Base-by-base conservation (phyloP, 371 early-diverging fungal genomes). In the Phascolomyces articulosus region DNA sequence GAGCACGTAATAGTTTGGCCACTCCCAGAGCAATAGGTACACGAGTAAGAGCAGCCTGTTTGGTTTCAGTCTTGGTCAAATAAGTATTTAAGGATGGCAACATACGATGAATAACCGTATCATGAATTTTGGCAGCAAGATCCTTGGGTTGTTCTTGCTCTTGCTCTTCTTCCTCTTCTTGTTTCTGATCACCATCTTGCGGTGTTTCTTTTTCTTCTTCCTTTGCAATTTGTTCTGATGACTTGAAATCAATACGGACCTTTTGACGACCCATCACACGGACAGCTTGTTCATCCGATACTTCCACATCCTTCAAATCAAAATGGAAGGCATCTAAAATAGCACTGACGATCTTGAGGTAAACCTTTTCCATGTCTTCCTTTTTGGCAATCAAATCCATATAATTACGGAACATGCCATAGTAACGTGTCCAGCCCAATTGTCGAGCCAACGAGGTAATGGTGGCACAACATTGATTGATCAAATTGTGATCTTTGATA, bases 241-340 rank as follows among this genome's bases (percentile, higher is more conserved):
- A 74, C 38, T 67, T 74, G 31, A 83, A 84, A 8, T 84, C 75
- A 55, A 83, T 85, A 15, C 65, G 73, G 10, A 75, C 64, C 66
- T 64, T 84, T 63, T 84, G 74, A 26, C 73, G 66, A 2, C 72
- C 75, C 76, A 79, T 80, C 31, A 75, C 78, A 56, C 60, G 64
- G 38, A 74, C 63, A 3, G 72, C 77, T n/a, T 60, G 56, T 53
- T 84, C 87, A 13, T 78, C 81, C 15, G 77, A 70, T 2, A 86
- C 70, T 47, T 79, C 72, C 16, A 86, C 84, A 15, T 80, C 56
- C 49, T 84, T 85, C 47, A 95, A 64, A 67, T 95, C 91, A 76
- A 95, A 96, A 67, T 95, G 94, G 87, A 97, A 98, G 28, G 86
- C 85, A 60, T 97, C 96, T 56, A 98, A 69, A 47, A 97, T 80